Evolutionary conservation across 257 asterid genomes (phyloP).

Genomic region (Ajuga chamaepitys): DNA sequence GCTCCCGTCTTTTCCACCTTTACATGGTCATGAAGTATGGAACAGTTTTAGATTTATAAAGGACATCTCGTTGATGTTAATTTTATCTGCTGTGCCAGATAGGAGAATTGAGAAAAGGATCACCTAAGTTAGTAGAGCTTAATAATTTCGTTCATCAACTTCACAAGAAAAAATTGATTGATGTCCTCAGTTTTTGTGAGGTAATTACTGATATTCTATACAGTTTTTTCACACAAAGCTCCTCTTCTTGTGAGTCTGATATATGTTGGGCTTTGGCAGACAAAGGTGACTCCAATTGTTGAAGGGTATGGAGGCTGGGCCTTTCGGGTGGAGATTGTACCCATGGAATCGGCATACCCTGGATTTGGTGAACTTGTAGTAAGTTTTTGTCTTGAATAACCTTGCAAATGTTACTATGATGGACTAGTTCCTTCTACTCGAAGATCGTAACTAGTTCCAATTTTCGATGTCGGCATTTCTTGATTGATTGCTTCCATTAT

Average conservation of each 20-base stretch:
- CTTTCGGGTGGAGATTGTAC: conserved; percentile 93
- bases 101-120: conserved; percentile 97
- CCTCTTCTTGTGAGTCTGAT: conserved; percentile 19
- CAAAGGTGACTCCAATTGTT: conserved; percentile 93
- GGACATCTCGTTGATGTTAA: conserved; percentile 9
- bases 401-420: background rate
- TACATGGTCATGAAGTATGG: conserved; percentile 1
- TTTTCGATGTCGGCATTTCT: background rate
- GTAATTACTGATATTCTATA: conserved; percentile 23
- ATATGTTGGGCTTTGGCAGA: conserved; percentile 44
- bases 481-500: background rate
- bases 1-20: background rate
- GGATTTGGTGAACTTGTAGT: conserved; percentile 96
- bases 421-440: background rate
- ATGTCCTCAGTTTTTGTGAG: conserved; percentile 98
- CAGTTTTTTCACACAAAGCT: background rate
- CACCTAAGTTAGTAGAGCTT: conserved; percentile 87
- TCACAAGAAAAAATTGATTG: conserved; percentile 63
- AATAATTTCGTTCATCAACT: conserved; percentile 73
- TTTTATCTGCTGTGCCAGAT: conserved; percentile 48
- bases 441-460: background rate
- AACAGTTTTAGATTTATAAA: conserved; percentile 2
- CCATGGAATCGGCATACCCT: conserved; percentile 91
- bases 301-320: conserved; percentile 99
- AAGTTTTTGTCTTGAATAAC: conserved; percentile 24